Evolutionary conservation across 176 grass and related monocot species (phyloP), one percentile per base, ranked within the genome.

Genomic region (Phragmites australis): DNA sequence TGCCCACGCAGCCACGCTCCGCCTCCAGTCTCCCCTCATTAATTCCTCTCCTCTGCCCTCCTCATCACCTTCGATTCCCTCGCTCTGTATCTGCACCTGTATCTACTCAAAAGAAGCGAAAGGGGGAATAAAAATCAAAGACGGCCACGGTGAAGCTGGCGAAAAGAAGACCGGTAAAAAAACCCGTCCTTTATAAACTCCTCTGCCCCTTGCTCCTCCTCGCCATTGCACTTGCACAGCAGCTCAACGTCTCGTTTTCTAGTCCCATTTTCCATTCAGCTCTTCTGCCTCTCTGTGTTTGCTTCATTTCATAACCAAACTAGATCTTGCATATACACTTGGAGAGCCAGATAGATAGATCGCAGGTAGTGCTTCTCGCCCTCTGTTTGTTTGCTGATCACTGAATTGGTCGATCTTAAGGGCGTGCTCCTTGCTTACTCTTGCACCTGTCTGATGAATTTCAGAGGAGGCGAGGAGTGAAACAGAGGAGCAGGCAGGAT

Each of bases 41-140:
- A 46, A 32, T 59, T 34, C 30, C 29, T 54, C 30, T 16, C 14
- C 42, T 32, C 12, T 57, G 41, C 22, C 54, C 79, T 59, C 65
- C 58, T 80, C 70, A 58, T 39, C 26, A 6, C 54, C 64, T 60
- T 61, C 39, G 22, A 52, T 53, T 62, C 65, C 27, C 45, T 30
- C 68, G 43, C 59, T 50, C 49, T 76, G 54, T 46, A 61, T 66
- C 67, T 72, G 63, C 77, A 43, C 77, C 63, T 70, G 83, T 79
- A 80, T 79, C 56, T 65, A 80, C 83, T 72, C 83, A 86, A 78
- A 79, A 86, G 75, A 18, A 65, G 83, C 56, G 83, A 66, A 69
- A 68, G 49, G 40, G 34, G 21, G 78, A 70, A 46, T 74, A 73
- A 63, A 83, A 65, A 64, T 74, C 42, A 64, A 73, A 83, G 70